Evolutionary conservation across 1,284 basidiomycete genomes (phyloP), one percentile per base, ranked within the genome.

Genomic region (Earliella scabrosa): DNA sequence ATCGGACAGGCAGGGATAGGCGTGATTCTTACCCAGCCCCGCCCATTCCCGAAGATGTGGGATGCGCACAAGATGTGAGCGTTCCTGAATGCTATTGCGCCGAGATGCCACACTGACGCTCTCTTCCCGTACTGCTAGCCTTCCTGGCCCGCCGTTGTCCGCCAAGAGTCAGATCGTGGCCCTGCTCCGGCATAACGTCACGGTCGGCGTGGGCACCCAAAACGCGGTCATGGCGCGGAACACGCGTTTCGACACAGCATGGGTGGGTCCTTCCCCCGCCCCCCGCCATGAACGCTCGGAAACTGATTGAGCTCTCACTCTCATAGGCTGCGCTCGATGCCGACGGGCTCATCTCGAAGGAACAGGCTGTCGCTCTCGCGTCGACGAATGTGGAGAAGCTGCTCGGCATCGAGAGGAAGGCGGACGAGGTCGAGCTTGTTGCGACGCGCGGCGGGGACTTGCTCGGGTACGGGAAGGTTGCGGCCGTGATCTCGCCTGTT

Each of bases 61-160:
- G 82, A 88, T 61, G 66, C 72, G 40, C 72, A 79, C 36, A 73
- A 83, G 32, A 76, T 79, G 76, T 82, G n/a, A n/a, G n/a, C n/a
- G n/a, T n/a, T n/a, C n/a, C n/a, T n/a, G n/a, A n/a, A n/a, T n/a
- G n/a, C n/a, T n/a, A n/a, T n/a, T n/a, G n/a, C n/a, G n/a, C n/a
- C n/a, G n/a, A n/a, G n/a, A n/a, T n/a, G n/a, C n/a, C n/a, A n/a
- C n/a, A n/a, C n/a, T n/a, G n/a, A n/a, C n/a, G n/a, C n/a, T n/a
- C n/a, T n/a, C n/a, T n/a, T n/a, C n/a, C n/a, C n/a, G n/a, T n/a
- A n/a, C n/a, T n/a, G n/a, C n/a, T n/a, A n/a, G n/a, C n/a, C n/a
- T 86, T 1, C 77, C 87, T 23, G 93, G 93, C 2, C 90, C 88
- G 0, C 93, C 92, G 1, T 70, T 95, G 8, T 83, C 86, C 10